Percentiles rank a stretch among this genome's conserved stretches.
Evolutionary conservation across 2,329 filamentous ascomycete species (phyloP).

Genomic region (Colletotrichum sp.): DNA sequence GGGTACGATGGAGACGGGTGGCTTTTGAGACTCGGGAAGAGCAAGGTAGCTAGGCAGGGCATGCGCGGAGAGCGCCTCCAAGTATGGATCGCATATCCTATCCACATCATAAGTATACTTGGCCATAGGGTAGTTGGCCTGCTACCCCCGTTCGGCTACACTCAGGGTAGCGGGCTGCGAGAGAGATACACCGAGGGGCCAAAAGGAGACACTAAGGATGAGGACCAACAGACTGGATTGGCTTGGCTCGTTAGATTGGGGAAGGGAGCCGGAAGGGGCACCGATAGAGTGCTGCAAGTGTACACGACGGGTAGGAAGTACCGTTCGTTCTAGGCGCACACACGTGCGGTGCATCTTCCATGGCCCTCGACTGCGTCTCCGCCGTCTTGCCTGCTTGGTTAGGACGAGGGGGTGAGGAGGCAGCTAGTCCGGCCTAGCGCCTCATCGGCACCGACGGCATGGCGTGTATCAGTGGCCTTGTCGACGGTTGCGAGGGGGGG

Average conservation of each 20-base stretch:
- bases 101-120: conserved; percentile 3
- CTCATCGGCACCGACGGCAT: conserved; percentile 21
- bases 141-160: conserved; percentile 5
- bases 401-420: not conserved
- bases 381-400: conserved; percentile 11
- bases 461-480: conserved; percentile 12
- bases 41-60: not conserved
- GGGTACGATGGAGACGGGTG: conserved; percentile 13
- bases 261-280: conserved; percentile 24
- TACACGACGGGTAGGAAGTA: conserved; percentile 22
- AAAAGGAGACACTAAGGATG: conserved; percentile 21
- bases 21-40: conserved; percentile 13
- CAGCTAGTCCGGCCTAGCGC: conserved; percentile 13
- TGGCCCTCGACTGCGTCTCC: conserved; percentile 16
- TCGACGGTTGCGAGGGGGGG: conserved; percentile 6
- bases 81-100: not conserved
- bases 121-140: not conserved
- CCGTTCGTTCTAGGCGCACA: conserved; percentile 24
- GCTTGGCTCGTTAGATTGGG: conserved; percentile 25
- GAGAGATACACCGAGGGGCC: conserved; percentile 23
- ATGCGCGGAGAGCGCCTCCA: conserved; percentile 18
- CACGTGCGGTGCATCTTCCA: conserved; percentile 20
- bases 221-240: conserved; percentile 24
- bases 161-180: conserved; percentile 23
- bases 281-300: conserved; percentile 24